These are phyloP conservation scores for Amanita exitialis DNA, from an alignment of 768 basidiomycete genomes.

Conservation along the genomic window DNA sequence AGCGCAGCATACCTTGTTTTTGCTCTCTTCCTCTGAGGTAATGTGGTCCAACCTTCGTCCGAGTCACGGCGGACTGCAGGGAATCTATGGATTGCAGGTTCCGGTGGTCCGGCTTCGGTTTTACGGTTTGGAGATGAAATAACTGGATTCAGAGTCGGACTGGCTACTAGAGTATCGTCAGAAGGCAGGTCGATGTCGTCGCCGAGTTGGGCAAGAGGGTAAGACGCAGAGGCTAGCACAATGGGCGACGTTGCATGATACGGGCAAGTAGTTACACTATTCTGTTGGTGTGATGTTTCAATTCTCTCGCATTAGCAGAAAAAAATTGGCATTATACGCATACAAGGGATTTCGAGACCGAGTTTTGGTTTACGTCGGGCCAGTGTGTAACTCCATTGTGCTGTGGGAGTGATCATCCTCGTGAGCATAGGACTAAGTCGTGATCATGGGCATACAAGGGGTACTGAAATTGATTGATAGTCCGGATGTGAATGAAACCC, in stretches of 20 bases:
- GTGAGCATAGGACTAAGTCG: not conserved
- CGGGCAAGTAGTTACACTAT: not conserved
- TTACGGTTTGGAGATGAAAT: not conserved
- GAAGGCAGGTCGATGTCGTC: constrained; percentile 2
- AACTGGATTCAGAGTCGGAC: not conserved
- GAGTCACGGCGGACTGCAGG: not conserved
- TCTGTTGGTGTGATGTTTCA: not conserved
- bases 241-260: not conserved
- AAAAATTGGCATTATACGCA: not conserved
- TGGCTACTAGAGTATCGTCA: constrained; percentile 7
- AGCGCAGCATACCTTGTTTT: not conserved
- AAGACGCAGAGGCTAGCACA: not conserved
- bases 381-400: not conserved
- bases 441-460: not conserved
- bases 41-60: constrained; percentile 6
- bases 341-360: not conserved
- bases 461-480: not conserved
- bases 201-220: not conserved
- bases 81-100: not conserved
- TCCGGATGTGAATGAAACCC: not conserved
- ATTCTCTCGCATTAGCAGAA: not conserved
- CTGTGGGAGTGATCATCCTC: not conserved
- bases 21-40: constrained; percentile 2
- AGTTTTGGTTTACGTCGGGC: not conserved
- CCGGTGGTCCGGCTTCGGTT: not conserved